These are phyloP conservation scores for Cupressus sempervirens DNA, from an alignment of 75 land plant genomes.

Conservation along the genomic window DNA sequence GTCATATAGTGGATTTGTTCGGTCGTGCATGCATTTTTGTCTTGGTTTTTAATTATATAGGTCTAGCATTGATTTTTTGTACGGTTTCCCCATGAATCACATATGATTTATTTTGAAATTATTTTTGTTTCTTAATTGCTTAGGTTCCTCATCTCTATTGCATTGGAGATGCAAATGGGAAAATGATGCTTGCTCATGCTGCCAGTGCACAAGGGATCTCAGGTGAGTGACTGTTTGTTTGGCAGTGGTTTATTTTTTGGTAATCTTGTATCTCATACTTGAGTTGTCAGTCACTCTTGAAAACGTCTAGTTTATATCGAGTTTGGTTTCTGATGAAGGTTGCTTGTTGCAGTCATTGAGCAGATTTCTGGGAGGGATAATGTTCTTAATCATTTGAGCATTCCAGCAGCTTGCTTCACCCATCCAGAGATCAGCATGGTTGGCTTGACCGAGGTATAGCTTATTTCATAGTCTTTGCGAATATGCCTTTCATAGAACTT, in stretches of 20 bases:
- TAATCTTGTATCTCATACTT: neutral
- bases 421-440: slow-evolving; percentile 99
- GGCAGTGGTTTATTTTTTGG: neutral
- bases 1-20: neutral
- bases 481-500: neutral
- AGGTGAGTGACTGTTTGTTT: slow-evolving; percentile 31
- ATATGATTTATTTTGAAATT: neutral
- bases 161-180: slow-evolving; percentile 99
- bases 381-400: slow-evolving; percentile 86
- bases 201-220: slow-evolving; percentile 99
- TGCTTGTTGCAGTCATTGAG: slow-evolving; percentile 71
- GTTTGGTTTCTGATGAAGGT: neutral
- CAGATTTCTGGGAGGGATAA: slow-evolving; percentile 77
- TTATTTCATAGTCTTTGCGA: neutral
- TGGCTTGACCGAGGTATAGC: slow-evolving; percentile 89
- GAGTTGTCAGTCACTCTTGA: neutral
- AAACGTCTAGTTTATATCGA: neutral
- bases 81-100: too few species aligned
- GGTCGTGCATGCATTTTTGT: neutral
- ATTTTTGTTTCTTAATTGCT: slow-evolving; percentile 3
- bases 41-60: neutral
- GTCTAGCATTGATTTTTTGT: neutral
- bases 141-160: slow-evolving; percentile 94
- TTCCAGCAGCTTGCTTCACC: slow-evolving; percentile 99
- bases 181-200: slow-evolving; percentile 99